Percentiles rank a stretch among this genome's conserved stretches.
Conservation (phyloP, 2,329 filamentous ascomycete genomes). For the Fusarium pseudoanthophilum region DNA sequence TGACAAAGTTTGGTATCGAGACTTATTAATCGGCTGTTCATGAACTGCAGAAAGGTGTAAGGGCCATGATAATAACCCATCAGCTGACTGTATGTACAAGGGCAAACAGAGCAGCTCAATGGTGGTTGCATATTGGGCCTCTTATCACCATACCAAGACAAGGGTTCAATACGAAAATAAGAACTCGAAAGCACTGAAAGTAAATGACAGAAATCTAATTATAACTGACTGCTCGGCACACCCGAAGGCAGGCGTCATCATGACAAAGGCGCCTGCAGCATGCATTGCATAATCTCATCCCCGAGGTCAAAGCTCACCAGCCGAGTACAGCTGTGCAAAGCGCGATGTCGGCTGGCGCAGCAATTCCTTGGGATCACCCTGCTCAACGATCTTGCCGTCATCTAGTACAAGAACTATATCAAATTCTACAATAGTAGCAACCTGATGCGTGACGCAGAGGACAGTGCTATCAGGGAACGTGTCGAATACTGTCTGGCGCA, state of each 20-base stretch:
- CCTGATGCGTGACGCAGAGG: not conserved
- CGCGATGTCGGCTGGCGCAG: not conserved
- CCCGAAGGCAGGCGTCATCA: not conserved
- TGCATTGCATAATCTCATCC: not conserved
- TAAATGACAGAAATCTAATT: not conserved
- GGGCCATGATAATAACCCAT: rapidly evolving
- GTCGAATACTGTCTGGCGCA: not conserved
- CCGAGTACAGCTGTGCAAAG: not conserved
- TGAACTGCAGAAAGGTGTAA: rapidly evolving
- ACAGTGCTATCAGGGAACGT: not conserved
- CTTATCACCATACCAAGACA: not conserved
- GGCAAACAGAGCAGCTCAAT: rapidly evolving
- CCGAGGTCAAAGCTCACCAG: not conserved
- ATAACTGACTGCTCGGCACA: not conserved
- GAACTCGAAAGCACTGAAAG: not conserved
- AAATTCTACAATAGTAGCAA: not conserved
- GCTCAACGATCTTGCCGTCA: not conserved
- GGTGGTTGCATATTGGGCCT: not conserved
- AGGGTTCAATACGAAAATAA: not conserved
- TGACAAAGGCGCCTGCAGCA: not conserved
- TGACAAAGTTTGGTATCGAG: rapidly evolving
- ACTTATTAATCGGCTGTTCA: too few species aligned
- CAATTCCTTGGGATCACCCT: not conserved
- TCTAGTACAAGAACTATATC: not conserved
- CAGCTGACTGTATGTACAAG: not conserved